These are phyloP conservation scores for Breynia disticha DNA, from an alignment of 441 rosid genomes.

Conservation along the genomic window DNA sequence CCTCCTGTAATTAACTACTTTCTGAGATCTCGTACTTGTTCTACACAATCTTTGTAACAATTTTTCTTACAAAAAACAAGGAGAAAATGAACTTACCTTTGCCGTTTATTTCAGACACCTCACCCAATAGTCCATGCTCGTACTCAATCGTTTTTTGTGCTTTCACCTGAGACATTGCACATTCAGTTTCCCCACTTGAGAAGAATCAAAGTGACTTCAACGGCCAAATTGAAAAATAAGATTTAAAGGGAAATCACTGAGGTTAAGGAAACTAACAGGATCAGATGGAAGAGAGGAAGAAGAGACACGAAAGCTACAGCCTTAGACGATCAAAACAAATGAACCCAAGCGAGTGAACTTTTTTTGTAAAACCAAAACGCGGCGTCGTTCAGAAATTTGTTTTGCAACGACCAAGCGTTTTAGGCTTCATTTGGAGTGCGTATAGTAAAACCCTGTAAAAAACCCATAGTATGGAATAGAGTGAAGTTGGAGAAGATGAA, in stretches of 20 bases:
- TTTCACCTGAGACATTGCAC: constrained; percentile 30
- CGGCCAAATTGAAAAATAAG: neutral
- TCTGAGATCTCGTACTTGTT: neutral
- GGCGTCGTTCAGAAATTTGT: no score
- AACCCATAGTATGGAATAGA: no score
- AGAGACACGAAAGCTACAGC: constrained; percentile 11
- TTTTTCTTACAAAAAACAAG: neutral
- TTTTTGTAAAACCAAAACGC: no score
- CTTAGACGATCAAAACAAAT: neutral
- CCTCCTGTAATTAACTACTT: constrained; percentile 38
- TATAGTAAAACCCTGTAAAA: no score
- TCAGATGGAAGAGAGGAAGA: constrained; percentile 24
- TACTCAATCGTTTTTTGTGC: constrained; percentile 27
- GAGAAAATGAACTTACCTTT: constrained; percentile 27
- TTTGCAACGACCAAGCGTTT: no score
- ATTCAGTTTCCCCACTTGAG: neutral
- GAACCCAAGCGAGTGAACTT: no score
- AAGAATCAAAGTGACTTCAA: neutral
- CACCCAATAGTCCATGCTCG: constrained; percentile 39
- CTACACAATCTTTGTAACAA: neutral
- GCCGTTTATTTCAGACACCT: constrained; percentile 51
- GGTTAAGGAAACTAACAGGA: constrained; percentile 18
- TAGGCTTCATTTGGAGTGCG: no score
- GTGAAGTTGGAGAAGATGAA: constrained; percentile 1
- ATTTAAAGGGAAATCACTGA: neutral